Base-by-base conservation (phyloP, 2,329 filamentous ascomycete species). In the Beauveria varroae region DNA sequence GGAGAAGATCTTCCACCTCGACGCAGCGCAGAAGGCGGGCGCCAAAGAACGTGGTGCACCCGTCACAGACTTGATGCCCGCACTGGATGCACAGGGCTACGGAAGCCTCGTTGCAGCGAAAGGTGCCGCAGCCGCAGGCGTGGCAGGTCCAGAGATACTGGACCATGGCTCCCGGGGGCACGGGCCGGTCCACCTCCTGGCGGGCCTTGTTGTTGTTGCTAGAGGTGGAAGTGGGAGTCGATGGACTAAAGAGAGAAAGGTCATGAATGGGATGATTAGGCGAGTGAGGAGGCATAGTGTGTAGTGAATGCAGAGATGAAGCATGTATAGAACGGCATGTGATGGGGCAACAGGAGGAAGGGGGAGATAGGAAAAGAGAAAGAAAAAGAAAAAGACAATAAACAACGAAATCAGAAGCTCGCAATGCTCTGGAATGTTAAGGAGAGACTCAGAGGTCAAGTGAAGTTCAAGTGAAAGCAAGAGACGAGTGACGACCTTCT, bases 111-210 rank as follows among this genome's bases (percentile, higher is more conserved):
- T 50, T 24, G 59, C 59, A 54, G 59, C 44, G 22, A 51, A 61
- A 61, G 30, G 43, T 61, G 20, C 51, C 51, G 52, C 52, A 61
- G 41, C 52, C 51, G 46, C 59, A 61, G 12, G 34, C 14, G 44
- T 61, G 59, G 24, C 59, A 61, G 5, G 30, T 53, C 59, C 59
- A 61, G n/a, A 56, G 12, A 37, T 50, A 61, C 16, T 37, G 52
- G 30, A 61, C 54, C n/a, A 57, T 6, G 12, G 52, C 20, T 0
- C 52, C 58, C 6, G 57, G 57, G 12, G 50, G 57, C 30, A 51
- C 7, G 18, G 41, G n/a, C 18, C 20, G n/a, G 28, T 51, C 22
- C 2, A 47, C 41, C 4, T 22, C n/a, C 6, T 9, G 40, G 26
- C 22, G 14, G 18, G 8, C 37, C 14, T 28, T 20, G 14, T 16